Conservation (phyloP, 352 stramenopile species). For the Globisporangium spiculum region DNA sequence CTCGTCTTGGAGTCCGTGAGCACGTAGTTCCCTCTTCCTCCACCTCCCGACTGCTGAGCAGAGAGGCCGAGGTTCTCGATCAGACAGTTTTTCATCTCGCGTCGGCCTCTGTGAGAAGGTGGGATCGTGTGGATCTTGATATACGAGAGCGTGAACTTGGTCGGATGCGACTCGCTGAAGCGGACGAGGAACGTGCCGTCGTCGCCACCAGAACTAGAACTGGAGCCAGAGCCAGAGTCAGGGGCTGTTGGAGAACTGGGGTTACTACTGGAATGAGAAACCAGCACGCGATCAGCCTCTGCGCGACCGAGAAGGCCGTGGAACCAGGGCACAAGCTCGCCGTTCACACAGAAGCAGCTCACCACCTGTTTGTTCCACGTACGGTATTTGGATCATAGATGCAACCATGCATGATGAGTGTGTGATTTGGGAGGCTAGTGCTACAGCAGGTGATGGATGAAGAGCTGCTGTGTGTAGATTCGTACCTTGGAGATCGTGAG, state of each 20-base stretch:
- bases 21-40: conserved; percentile 32
- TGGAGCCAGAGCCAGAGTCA: neutral
- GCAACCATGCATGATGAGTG: neutral
- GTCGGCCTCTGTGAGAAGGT: conserved; percentile 22
- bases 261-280: neutral
- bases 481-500: conserved; percentile 41
- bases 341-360: conserved; percentile 53
- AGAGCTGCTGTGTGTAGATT: neutral
- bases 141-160: conserved; percentile 78
- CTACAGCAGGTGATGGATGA: neutral
- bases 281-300: conserved; percentile 45
- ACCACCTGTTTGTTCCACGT: conserved; percentile 27
- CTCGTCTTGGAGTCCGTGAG: conserved; percentile 45
- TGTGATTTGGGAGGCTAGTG: neutral
- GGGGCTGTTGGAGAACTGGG: neutral
- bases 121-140: conserved; percentile 52
- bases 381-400: neutral
- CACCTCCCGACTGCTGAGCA: neutral
- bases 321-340: conserved; percentile 72
- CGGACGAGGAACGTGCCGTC: conserved; percentile 75
- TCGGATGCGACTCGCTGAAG: conserved; percentile 78
- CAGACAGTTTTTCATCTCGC: conserved; percentile 73
- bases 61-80: conserved; percentile 50
- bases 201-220: conserved; percentile 7
- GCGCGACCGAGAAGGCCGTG: conserved; percentile 54